A percentile compares a stretch with the other conserved stretches of the same genome.
Evolutionary conservation across 768 basidiomycete species (phyloP).

Genomic region (Boletellus emodensis): DNA sequence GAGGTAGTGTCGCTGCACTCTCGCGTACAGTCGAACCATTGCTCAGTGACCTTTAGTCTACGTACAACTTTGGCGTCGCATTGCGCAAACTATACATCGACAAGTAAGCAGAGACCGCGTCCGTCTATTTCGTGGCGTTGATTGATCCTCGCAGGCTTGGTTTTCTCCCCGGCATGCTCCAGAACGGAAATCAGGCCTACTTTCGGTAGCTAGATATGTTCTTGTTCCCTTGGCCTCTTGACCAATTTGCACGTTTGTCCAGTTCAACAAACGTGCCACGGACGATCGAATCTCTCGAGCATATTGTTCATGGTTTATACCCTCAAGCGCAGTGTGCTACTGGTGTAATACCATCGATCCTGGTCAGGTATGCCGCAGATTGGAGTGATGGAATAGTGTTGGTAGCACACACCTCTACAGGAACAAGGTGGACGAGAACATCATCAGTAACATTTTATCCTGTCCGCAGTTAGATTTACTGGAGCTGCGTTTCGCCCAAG

Average conservation of each 20-base stretch:
- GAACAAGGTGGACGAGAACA: slow-evolving; percentile 66
- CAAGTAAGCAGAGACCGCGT: slow-evolving; percentile 38
- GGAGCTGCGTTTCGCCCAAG: slow-evolving; percentile 59
- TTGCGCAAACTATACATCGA: slow-evolving; percentile 65
- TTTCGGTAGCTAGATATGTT: slow-evolving; percentile 44
- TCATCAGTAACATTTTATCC: slow-evolving; percentile 62
- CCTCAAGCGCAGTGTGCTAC: slow-evolving; percentile 47
- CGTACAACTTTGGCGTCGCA: slow-evolving; percentile 55
- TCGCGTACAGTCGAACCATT: neutral
- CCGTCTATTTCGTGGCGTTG: neutral
- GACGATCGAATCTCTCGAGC: slow-evolving; percentile 70
- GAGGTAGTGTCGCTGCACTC: slow-evolving; percentile 38
- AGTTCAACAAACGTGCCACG: slow-evolving; percentile 76
- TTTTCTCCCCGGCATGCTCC: slow-evolving; percentile 55
- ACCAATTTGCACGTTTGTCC: neutral
- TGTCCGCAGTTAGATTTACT: slow-evolving; percentile 67
- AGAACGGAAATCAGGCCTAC: slow-evolving; percentile 43
- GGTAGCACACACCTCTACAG: slow-evolving; percentile 31
- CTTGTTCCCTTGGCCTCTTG: neutral
- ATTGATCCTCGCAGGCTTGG: slow-evolving; percentile 43
- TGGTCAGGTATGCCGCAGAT: slow-evolving; percentile 46
- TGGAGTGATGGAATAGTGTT: neutral
- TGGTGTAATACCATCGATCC: slow-evolving; percentile 45
- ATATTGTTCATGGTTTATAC: slow-evolving; percentile 72
- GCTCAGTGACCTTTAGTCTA: slow-evolving; percentile 44